Conservation (phyloP, 148 eudicot genomes). For the Rhododendron griersonianum region DNA sequence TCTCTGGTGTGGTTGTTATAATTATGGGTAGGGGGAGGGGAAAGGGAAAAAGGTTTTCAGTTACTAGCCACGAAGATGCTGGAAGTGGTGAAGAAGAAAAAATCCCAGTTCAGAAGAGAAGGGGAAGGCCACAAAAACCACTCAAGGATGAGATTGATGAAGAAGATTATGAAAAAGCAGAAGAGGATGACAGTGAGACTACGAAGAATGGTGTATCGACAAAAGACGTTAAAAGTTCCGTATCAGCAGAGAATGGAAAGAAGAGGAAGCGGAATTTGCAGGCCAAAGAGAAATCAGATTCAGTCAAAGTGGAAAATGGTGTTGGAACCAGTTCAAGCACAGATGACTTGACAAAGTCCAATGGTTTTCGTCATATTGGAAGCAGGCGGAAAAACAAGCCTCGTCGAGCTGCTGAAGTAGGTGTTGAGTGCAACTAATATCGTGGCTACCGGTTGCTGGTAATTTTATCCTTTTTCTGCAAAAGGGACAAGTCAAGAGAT, state of each 20-base stretch:
- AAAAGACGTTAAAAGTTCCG: conserved; percentile 26
- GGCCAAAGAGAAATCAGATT: conserved; percentile 36
- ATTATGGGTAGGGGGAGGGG: conserved; percentile 78
- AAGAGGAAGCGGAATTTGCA: conserved; percentile 47
- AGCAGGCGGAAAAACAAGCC: conserved; percentile 82
- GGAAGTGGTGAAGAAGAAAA: conserved; percentile 82
- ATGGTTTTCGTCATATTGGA: conserved; percentile 59
- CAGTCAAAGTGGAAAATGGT: conserved; percentile 43
- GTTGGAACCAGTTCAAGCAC: conserved; percentile 35
- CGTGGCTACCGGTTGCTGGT: conserved; percentile 2
- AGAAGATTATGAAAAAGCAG: conserved; percentile 38
- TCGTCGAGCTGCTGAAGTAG: conserved; percentile 81
- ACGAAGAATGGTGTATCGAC: conserved; percentile 22
- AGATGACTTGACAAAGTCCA: conserved; percentile 41
- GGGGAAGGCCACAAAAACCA: conserved; percentile 79
- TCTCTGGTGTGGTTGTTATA: not conserved
- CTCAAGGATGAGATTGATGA: conserved; percentile 51
- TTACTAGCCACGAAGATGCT: conserved; percentile 51
- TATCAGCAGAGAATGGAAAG: conserved; percentile 39
- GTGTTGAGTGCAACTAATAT: conserved; percentile 52
- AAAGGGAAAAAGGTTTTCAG: conserved; percentile 70
- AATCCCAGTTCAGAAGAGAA: conserved; percentile 77
- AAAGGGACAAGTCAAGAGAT: not conserved
- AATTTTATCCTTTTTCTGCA: not conserved
- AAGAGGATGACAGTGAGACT: conserved; percentile 43